Percentiles rank a stretch among this genome's conserved stretches.
Conservation (phyloP, 2,329 filamentous ascomycete species). For the Beauveria sp. region DNA sequence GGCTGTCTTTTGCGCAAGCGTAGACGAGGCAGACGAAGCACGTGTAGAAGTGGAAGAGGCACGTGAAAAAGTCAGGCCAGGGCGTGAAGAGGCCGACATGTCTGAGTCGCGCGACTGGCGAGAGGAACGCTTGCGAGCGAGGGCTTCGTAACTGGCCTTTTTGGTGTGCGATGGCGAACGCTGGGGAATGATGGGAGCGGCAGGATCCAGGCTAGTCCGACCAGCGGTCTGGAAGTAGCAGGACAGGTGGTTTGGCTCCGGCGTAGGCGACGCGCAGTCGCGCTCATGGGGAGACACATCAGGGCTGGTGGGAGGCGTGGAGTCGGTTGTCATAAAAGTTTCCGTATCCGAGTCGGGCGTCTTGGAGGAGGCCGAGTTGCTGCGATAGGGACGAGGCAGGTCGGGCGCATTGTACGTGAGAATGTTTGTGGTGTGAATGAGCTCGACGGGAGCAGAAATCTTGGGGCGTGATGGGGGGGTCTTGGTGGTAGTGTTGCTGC, state of each 20-base stretch:
- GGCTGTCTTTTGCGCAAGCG: constrained; percentile 20
- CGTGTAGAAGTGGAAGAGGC: constrained; percentile 49
- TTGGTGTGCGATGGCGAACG: constrained; percentile 85
- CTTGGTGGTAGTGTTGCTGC: constrained; percentile 45
- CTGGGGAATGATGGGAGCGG: constrained; percentile 63
- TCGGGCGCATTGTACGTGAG: constrained; percentile 91
- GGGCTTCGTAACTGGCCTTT: constrained; percentile 64
- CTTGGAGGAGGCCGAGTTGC: constrained; percentile 40
- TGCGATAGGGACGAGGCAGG: constrained; percentile 48
- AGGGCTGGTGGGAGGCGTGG: constrained; percentile 61
- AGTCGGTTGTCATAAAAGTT: constrained; percentile 32
- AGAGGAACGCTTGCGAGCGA: constrained; percentile 60
- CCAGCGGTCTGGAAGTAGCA: constrained; percentile 53
- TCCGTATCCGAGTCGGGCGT: constrained; percentile 67
- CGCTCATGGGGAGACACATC: constrained; percentile 52
- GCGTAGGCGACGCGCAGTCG: constrained; percentile 45
- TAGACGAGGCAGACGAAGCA: constrained; percentile 38
- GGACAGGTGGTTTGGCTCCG: constrained; percentile 59
- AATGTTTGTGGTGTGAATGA: constrained; percentile 93
- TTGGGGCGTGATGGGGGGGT: constrained; percentile 47
- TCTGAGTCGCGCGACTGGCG: constrained; percentile 48
- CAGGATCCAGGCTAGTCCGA: constrained; percentile 33
- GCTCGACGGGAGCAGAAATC: constrained; percentile 81
- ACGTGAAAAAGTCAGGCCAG: constrained; percentile 48
- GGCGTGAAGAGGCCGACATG: constrained; percentile 47